phyloP scores from a whole-genome alignment of 352 stramenopile genomes.

The Globisporangium camurandrum region DNA sequence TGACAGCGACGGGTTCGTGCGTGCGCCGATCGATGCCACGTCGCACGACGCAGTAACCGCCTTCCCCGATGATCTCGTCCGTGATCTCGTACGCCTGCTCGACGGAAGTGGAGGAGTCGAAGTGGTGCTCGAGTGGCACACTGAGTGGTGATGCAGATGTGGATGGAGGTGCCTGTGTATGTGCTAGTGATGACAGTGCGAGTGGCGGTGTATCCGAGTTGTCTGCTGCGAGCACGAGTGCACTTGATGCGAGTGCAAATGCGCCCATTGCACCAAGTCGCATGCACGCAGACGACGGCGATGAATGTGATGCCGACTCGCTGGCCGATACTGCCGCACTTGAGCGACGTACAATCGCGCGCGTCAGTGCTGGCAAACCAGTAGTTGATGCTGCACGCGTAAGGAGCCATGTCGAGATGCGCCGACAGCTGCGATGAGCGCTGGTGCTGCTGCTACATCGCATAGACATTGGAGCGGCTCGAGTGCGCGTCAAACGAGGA shows the following conservation, averaged over 20 bases:
- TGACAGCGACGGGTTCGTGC: slow-evolving; percentile 68
- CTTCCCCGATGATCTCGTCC: slow-evolving; percentile 75
- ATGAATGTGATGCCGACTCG: background rate
- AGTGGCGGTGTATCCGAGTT: background rate
- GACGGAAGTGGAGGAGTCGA: slow-evolving; percentile 20
- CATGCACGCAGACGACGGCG: background rate
- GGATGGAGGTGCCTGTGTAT: background rate
- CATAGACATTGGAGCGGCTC: slow-evolving; percentile 1
- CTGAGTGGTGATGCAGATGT: background rate
- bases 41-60: slow-evolving; percentile 75
- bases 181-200: background rate
- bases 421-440: background rate
- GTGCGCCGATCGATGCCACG: slow-evolving; percentile 54
- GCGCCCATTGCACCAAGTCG: background rate
- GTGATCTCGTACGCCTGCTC: slow-evolving; percentile 70
- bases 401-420: slow-evolving; percentile 4
- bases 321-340: background rate
- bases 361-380: background rate
- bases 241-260: slow-evolving; percentile 4
- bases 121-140: background rate
- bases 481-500: background rate
- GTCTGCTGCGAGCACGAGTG: slow-evolving; percentile 5
- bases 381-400: background rate
- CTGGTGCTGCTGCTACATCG: slow-evolving; percentile 2
- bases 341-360: background rate